Evolutionary conservation across 148 eudicot genomes (phyloP).

Genomic region (Agrostemma githago): DNA sequence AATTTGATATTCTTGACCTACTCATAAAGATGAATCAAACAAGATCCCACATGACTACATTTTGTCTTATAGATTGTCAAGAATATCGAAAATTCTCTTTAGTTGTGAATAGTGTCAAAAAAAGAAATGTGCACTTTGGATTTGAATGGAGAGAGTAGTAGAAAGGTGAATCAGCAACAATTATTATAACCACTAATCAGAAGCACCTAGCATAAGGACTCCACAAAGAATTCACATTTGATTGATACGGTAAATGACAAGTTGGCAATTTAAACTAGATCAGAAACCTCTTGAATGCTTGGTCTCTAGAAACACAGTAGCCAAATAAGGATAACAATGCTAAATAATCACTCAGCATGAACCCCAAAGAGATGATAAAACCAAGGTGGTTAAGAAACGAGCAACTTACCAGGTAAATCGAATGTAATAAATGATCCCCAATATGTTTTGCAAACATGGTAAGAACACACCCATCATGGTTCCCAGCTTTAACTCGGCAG

Average conservation of each 20-base stretch:
- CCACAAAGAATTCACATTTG: background rate
- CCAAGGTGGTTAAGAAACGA: background rate
- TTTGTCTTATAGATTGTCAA: too few species aligned
- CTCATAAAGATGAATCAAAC: too few species aligned
- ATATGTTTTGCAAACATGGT: slow-evolving; percentile 93
- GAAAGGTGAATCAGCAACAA: background rate
- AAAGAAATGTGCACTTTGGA: too few species aligned
- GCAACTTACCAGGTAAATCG: slow-evolving; percentile 81
- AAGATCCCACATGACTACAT: too few species aligned
- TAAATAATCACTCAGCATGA: background rate
- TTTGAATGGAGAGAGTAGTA: too few species aligned
- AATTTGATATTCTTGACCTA: too few species aligned
- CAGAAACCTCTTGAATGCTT: background rate
- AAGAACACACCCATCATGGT: slow-evolving; percentile 97
- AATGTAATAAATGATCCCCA: slow-evolving; percentile 95
- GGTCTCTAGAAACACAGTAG: background rate
- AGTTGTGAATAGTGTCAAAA: too few species aligned
- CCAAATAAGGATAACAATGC: background rate
- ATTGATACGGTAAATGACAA: background rate
- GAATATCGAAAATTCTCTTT: too few species aligned
- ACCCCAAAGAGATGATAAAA: background rate
- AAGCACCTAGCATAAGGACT: background rate
- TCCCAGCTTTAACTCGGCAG: slow-evolving; percentile 56
- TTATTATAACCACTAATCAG: background rate
- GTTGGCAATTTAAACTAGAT: background rate